Percentiles rank a stretch among this genome's conserved stretches.
These are phyloP conservation scores for Teratosphaeria nubilosa DNA, from an alignment of 2,329 filamentous ascomycete species.

Conservation along the genomic window DNA sequence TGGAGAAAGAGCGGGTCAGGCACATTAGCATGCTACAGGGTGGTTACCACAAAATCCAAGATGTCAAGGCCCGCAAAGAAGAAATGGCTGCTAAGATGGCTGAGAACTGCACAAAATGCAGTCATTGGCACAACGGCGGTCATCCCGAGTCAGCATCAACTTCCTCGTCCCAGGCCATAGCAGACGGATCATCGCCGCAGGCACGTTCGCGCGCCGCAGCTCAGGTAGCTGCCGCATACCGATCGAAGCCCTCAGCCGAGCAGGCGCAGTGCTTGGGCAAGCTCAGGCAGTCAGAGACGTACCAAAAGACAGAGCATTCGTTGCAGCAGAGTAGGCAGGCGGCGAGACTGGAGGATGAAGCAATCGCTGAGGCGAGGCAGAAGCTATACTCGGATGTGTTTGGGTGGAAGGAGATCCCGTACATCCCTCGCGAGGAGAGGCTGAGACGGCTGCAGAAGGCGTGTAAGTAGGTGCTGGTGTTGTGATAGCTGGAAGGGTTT, in stretches of 20 bases:
- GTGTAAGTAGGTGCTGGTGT: not conserved
- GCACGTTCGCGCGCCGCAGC: not conserved
- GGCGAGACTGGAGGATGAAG: not conserved
- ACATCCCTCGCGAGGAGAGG: not conserved
- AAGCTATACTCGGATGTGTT: not conserved
- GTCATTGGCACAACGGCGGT: not conserved
- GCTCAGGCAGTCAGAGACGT: not conserved
- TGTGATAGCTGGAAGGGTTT: not conserved
- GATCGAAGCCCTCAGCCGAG: not conserved
- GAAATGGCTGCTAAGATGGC: not conserved
- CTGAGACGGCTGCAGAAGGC: not conserved
- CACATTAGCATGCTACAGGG: not conserved
- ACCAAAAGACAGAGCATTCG: not conserved
- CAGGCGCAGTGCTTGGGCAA: not conserved
- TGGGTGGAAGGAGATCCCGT: not conserved
- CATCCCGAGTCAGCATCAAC: not conserved
- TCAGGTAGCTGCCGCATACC: not conserved
- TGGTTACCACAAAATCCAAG: not conserved
- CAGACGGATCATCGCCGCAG: not conserved
- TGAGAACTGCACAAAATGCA: not conserved
- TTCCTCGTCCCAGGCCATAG: not conserved
- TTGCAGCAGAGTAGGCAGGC: not conserved
- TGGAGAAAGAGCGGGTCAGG: not conserved
- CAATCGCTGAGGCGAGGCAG: not conserved
- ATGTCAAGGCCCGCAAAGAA: not conserved